Evolutionary conservation across 208 protist genomes (phyloP), one percentile per base, ranked within the genome.

Genomic region (Leishmania tropica): DNA sequence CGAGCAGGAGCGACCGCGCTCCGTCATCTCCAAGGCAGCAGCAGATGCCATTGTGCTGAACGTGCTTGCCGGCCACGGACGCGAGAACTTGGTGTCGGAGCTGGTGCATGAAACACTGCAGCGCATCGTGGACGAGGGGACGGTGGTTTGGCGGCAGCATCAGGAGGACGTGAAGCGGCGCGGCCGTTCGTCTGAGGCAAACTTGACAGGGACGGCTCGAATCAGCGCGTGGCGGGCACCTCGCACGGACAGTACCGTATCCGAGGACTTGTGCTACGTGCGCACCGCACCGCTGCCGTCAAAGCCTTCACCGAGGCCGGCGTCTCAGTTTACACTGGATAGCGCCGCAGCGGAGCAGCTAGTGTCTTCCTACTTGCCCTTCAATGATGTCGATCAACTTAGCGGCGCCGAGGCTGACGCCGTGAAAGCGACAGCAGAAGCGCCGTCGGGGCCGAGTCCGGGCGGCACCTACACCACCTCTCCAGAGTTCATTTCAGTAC

Each of bases 11-110:
- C 84, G 92, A 15, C 87, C 91, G 6, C 85, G 83, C 54, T 90
- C 85, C 56, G 90, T 96, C n/a, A 79, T 80, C 42, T 87, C 87
- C 62, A 84, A 85, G 40, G 56, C 84, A 42, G 88, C 88, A 0
- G 92, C 93, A 21, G 90, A 95, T 78, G 77, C 82, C 2, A 91
- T 96, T 31, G 94, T 97, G 47, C 81, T 90, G n/a, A 84, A 97
- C 80, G 93, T 97, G 37, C 83, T 97, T 35, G 88, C 90, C 21
- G 86, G 87, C 0, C 94, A 97, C 83, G 86, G 89, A 7, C 83
- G 92, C 71, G 94, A 96, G 74, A 93, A 92, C 51, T 47, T 95
- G 7, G 73, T 97, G 10, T 83, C 91, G 1, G 93, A 96, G 75
- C 82, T 96, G 24, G 72, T 96, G 1, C 93, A 97, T 83, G 78